phyloP scores from a whole-genome alignment of 345 rosid genomes.

The Heritiera littoralis region DNA sequence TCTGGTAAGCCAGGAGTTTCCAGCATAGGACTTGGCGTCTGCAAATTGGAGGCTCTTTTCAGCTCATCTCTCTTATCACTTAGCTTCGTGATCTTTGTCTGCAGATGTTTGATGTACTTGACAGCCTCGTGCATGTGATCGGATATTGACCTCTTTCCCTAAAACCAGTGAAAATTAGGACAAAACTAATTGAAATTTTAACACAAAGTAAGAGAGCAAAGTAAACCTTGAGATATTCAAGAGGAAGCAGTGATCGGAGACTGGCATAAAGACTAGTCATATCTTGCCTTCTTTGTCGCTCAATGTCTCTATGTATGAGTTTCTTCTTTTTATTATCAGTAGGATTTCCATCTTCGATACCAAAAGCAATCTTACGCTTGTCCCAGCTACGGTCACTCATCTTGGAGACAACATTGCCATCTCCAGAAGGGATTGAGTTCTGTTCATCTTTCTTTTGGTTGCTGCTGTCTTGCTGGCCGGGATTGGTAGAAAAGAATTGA shows the following conservation, averaged over 20 bases:
- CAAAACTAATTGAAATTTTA: neutral
- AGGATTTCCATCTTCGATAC: neutral
- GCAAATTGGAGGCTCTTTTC: constrained; percentile 31
- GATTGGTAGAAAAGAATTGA: neutral
- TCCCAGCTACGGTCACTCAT: neutral
- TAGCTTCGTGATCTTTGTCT: constrained; percentile 41
- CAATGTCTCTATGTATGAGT: constrained; percentile 40
- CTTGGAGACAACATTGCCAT: neutral
- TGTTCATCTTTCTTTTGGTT: neutral
- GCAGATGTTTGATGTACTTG: constrained; percentile 56
- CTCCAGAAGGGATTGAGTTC: neutral
- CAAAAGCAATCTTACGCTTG: neutral
- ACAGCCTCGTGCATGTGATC: constrained; percentile 71
- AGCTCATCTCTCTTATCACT: constrained; percentile 46
- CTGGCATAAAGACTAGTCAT: constrained; percentile 39
- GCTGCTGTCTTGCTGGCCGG: neutral
- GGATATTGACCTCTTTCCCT: constrained; percentile 83
- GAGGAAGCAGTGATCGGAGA: constrained; percentile 40
- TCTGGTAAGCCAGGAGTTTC: neutral
- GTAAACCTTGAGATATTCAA: constrained; percentile 40
- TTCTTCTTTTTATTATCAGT: constrained; percentile 29
- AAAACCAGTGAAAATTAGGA: neutral
- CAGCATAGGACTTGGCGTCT: constrained; percentile 27
- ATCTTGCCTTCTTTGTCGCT: constrained; percentile 48
- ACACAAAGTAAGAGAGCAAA: neutral